Base-by-base conservation (phyloP, 768 basidiomycete species). In the Termitomyces titanicus region DNA sequence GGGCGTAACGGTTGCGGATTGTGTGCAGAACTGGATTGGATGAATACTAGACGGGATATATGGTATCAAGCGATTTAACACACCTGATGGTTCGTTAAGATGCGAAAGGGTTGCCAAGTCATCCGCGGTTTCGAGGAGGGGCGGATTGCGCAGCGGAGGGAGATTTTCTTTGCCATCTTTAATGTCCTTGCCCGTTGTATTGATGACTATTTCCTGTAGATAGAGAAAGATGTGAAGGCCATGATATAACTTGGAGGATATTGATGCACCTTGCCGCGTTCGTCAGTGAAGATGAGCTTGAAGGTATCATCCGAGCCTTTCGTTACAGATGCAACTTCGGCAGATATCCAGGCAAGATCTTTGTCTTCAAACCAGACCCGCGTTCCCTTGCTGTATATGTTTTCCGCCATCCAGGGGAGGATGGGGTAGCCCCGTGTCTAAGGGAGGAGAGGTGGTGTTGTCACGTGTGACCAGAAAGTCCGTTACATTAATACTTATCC, bases 81-180 rank as follows among this genome's bases (percentile, higher is more conserved):
- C 63, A 95, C 96, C 96, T 64, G 90, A 92, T 51, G 97, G 96
- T 70, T 99, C 97, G 69, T 98, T 98, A 62, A 99, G 79, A 78
- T 98, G 94, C 46, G 94, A 97, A 64, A 99, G 85, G 53, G 95
- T 97, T 46, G 97, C 95, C 68, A 99, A 80, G 79, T 99, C 97
- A 73, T 99, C 97, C 29, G 94, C 93, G 17, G 92, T 93, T 76
- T 99, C 97, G 57, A 99, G 78, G 49, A 98, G 74, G 33, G 96
- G 97, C 31, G 97, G 97, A 74, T 99, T 98, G 61, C 95, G 88
- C 65, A 99, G 75, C 40, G 95, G 97, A 42, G 97, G 97, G 8
- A 98, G 79, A 48, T 81, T 83, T 61, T 85, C 85, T 64, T 86
- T 86, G 44, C 84, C 85, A 66, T 88, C 87, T 66, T 83, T 89